Conservation (phyloP, 345 rosid genomes). For the Lagerstroemia speciosa region DNA sequence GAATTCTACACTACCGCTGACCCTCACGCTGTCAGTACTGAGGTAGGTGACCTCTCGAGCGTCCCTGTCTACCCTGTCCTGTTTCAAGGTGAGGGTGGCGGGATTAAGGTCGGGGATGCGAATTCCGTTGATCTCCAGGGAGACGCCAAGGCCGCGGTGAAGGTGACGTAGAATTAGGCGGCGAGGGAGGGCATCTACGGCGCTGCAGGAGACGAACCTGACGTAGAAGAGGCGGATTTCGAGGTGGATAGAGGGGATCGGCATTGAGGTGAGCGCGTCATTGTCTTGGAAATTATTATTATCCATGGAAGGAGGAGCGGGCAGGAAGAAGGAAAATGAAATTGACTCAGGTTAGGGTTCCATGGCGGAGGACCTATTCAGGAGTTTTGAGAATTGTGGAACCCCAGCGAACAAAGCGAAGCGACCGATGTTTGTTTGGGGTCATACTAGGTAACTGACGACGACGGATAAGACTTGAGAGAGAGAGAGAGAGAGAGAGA, state of each 20-base stretch:
- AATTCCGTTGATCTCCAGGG: slow-evolving; percentile 69
- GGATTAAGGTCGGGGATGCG: slow-evolving; percentile 48
- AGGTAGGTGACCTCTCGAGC: slow-evolving; percentile 71
- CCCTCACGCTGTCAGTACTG: slow-evolving; percentile 70
- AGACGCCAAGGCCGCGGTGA: slow-evolving; percentile 57
- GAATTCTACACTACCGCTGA: slow-evolving; percentile 62
- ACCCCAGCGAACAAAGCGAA: too few species aligned
- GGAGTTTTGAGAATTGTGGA: too few species aligned
- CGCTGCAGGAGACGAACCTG: slow-evolving; percentile 50
- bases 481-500: too few species aligned
- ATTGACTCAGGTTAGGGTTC: too few species aligned
- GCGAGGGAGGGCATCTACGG: slow-evolving; percentile 57
- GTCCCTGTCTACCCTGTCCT: slow-evolving; percentile 73
- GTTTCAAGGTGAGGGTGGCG: slow-evolving; percentile 54
- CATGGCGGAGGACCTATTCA: too few species aligned
- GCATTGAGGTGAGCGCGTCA: neutral
- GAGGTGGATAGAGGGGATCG: slow-evolving; percentile 5
- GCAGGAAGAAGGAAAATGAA: too few species aligned
- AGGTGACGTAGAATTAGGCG: slow-evolving; percentile 60
- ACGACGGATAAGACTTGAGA: too few species aligned
- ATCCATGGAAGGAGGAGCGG: neutral
- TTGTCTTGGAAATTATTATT: neutral
- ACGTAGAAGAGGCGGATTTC: slow-evolving; percentile 52
- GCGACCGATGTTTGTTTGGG: too few species aligned
- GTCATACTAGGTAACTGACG: too few species aligned